A percentile compares a stretch with the other conserved stretches of the same genome.
Evolutionary conservation across 345 rosid genomes (phyloP).

Genomic region (Eucalyptus melliodora): DNA sequence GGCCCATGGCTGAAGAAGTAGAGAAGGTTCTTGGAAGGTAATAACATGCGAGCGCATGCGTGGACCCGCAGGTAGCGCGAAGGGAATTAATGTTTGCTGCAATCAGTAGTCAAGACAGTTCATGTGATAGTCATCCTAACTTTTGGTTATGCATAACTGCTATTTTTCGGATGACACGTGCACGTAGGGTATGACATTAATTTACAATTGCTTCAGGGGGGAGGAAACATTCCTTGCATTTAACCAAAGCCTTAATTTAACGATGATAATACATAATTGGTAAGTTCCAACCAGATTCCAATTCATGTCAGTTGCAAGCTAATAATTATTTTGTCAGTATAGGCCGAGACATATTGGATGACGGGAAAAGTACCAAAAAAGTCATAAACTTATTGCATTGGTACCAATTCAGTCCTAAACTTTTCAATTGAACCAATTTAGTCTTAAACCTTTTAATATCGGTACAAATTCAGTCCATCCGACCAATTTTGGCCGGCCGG

Average conservation of each 20-base stretch:
- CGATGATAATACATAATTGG: constrained; percentile 78
- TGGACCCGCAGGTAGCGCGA: not conserved
- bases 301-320: not conserved
- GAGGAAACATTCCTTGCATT: constrained; percentile 72
- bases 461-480: no score
- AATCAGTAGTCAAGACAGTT: not conserved
- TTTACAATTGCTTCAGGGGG: constrained; percentile 45
- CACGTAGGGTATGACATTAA: not conserved
- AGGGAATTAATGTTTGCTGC: not conserved
- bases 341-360: constrained; percentile 73
- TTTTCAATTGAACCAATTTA: no score
- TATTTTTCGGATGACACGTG: not conserved
- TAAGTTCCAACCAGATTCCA: not conserved
- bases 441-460: no score
- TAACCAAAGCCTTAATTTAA: constrained; percentile 53
- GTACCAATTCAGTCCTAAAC: no score
- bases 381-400: no score
- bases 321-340: not conserved
- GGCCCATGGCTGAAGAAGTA: not conserved
- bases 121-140: not conserved
- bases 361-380: no score
- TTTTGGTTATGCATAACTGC: not conserved
- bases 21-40: not conserved
- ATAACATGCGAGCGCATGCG: not conserved
- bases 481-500: no score